Evolutionary conservation across 371 early-diverging fungal genomes (phyloP).

Genomic region (Mortierella sp.): DNA sequence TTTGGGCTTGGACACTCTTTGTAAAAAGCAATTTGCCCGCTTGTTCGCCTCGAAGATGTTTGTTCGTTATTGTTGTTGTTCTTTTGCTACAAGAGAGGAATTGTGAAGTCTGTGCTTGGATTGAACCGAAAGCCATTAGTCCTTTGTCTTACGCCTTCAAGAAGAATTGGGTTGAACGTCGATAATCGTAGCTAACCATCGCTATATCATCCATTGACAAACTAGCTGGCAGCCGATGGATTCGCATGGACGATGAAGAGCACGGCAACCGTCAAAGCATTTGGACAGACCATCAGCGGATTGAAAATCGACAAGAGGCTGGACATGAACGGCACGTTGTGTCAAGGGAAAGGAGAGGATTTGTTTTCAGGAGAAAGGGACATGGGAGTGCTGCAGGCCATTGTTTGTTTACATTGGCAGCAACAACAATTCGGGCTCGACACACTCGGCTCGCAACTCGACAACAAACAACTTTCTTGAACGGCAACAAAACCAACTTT

Average conservation of each 20-base stretch:
- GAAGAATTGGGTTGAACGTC: not conserved
- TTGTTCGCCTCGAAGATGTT: not conserved
- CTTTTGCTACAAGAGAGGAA: not conserved
- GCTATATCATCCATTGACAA: not conserved
- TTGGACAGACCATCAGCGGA: conserved; percentile 10
- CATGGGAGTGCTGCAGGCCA: not conserved
- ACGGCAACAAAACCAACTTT: not conserved
- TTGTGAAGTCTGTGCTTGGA: not conserved
- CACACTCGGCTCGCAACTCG: not conserved
- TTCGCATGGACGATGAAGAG: conserved; percentile 17
- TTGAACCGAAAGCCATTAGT: not conserved
- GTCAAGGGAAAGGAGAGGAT: not conserved
- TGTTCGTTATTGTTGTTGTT: no score
- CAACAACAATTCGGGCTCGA: not conserved
- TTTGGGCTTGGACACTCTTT: not conserved
- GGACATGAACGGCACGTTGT: conserved; percentile 2
- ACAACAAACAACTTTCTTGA: not conserved
- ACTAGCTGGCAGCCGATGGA: conserved; percentile 10
- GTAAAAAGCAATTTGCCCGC: not conserved
- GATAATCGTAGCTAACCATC: not conserved
- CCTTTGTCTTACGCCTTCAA: not conserved
- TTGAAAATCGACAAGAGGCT: conserved; percentile 13
- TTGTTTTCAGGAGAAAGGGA: not conserved
- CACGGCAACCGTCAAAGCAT: conserved; percentile 18
- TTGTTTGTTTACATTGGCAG: not conserved